Evolutionary conservation across 1,139 yeast genomes (phyloP), one percentile per base, ranked within the genome.

Genomic region (Pneumocystis oryctolagi): DNA sequence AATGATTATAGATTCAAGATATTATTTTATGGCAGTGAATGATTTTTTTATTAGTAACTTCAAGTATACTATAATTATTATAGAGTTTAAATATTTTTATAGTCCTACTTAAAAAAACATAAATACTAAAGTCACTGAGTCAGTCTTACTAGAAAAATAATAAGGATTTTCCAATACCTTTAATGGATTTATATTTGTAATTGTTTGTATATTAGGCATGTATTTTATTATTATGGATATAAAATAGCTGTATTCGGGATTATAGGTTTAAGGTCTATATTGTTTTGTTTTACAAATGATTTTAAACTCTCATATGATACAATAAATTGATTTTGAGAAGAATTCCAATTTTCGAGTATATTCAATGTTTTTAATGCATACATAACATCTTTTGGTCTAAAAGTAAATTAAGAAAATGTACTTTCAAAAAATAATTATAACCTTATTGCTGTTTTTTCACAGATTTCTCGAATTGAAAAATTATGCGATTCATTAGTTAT

Each of bases 401-500:
- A 47, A 47, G 25, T 12, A 20, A 20, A 47, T 47, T 47, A 47
- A 25, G 25, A 47, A 5, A 47, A 47, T 47, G 9, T 28, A 47
- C 3, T 47, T 47, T 25, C 25, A 25, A 20, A 47, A 9, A 47
- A 25, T 25, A 6, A 40, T 40, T 6, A 34, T 25, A 9, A 47
- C 55, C 55, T 47, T 47, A 47, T 47, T 47, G 55, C 55, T 47
- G 55, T 47, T 47, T 47, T 47, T 47, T 47, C 55, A 6, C 55
- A 47, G 9, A 47, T 47, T 47, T 47, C 55, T 25, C 31, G 12
- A 25, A 47, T 25, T 25, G 55, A 47, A 25, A 47, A 47, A 47
- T 25, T 47, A 47, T 25, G 31, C 25, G 55, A 47, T 25, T 47
- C 25, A 25, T 47, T 31, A 5, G n/a, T 47, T 25, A 31, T 47